Evolutionary conservation across 2,329 filamentous ascomycete genomes (phyloP), one percentile per base, ranked within the genome.

Genomic region (Monosporascus sp.): DNA sequence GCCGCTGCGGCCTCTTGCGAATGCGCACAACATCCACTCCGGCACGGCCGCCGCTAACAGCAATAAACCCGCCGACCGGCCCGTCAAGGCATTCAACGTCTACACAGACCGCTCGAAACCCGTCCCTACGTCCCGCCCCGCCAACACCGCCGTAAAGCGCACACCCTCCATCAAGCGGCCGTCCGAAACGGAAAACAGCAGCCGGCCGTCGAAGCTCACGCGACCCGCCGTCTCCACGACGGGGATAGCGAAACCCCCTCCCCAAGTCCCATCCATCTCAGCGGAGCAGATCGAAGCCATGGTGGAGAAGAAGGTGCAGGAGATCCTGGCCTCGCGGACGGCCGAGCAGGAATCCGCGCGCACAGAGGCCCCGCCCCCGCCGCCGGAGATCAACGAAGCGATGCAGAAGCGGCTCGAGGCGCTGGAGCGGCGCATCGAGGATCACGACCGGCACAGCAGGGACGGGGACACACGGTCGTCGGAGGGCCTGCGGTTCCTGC

Each of bases 301-400:
- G 73, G 90, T 97, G 1, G 89, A 96, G 70, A 89, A 88, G 62
- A 96, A 96, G 65, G 89, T 97, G 1, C 87, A 88, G 55, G 91
- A 96, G 72, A 91, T 94, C 37, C 77, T 97, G 1, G 90, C 92
- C 0, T 86, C 87, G n/a, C 83, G 87, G 50, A 83, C 82, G 1
- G 43, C 43, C 5, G 43, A 17, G 18, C 39, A 43, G 39, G n/a
- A 43, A 6, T 20, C 43, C 11, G 22, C 43, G n/a, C 9, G 22
- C 25, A 82, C 86, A 43, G 72, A 78, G 17, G 71, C 79, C 54
- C 67, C 75, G 54, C 58, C n/a, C n/a, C n/a, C 73, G 43, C 65
- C 65, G 52, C 77, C 67, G 3, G 80, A 83, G 38, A 78, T 93
- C 38, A 89, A 85, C 56, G 88, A 91, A 35, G 87, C 90, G 25